Base-by-base conservation (phyloP, 1,284 basidiomycete species). In the Marasmius oreades region DNA sequence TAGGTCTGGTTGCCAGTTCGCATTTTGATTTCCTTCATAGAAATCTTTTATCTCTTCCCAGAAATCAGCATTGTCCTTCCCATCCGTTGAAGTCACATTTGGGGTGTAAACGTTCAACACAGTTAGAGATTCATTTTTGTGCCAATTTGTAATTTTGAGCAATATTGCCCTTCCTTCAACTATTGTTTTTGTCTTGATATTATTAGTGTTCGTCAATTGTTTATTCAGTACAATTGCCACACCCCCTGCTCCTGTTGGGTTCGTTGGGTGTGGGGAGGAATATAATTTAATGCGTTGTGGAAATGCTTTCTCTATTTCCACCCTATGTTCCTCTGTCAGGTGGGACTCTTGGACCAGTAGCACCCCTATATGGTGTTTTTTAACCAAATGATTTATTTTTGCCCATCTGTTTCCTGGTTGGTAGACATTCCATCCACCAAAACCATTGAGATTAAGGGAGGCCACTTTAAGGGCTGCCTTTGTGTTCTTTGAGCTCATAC, bases 51-150 rank as follows among this genome's bases (percentile, higher is more conserved):
- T 55, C 3, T 51, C 44, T 14, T 57, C n/a, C 66, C 67, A 69
- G 60, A 68, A 66, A 6, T 55, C 3, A 0, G 37, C 58, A 51
- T 67, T 69, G 1, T 64, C 61, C 2, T 5, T 2, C 0, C 52
- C 52, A 36, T 53, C 28, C 2, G 16, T 31, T 1, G 45, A 11
- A 0, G 59, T 12, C 2, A 37, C 45, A 37, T 68, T 68, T 2
- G 66, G 66, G 0, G 68, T 67, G 37, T 69, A 69, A 0, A 68
- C 53, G 0, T 48, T 62, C 1, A 67, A 58, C 0, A 67, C 53
- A 0, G 24, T 58, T 0, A 66, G 28, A 12, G 24, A 52, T 4
- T 45, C 18, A 1, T 50, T 48, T 11, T 54, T 39, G 14, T 61
- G 52, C 56, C 62, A 59, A 8, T 51, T 36, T n/a, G n/a, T n/a